Conservation (phyloP, 164 flowering plant genomes). For the Tinospora cordifolia region DNA sequence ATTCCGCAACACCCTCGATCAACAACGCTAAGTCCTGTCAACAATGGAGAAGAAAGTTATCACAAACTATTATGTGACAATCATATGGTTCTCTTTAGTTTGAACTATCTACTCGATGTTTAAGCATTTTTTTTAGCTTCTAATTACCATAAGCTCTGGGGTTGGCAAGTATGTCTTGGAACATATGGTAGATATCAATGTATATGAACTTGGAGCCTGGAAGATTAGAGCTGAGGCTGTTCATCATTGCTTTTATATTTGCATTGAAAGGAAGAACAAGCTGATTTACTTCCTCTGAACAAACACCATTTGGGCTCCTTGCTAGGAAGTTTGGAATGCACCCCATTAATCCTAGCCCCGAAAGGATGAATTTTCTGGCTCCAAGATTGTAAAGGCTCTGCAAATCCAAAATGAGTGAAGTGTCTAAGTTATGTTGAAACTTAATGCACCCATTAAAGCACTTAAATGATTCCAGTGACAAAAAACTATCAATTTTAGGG, state of each 20-base stretch:
- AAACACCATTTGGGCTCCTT: constrained; percentile 31
- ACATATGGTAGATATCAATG: constrained; percentile 44
- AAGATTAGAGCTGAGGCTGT: constrained; percentile 45
- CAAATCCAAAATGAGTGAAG: neutral
- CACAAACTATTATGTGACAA: neutral
- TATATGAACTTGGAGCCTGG: constrained; percentile 51
- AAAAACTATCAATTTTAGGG: no score
- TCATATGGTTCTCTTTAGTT: neutral
- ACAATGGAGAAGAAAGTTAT: neutral
- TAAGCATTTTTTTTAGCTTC: no score
- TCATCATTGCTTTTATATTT: constrained; percentile 48
- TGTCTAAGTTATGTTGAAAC: neutral
- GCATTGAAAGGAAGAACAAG: constrained; percentile 52
- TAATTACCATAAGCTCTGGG: constrained; percentile 51
- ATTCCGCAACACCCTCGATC: constrained; percentile 85
- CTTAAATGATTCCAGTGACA: no score
- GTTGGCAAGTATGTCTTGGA: constrained; percentile 43
- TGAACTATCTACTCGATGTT: neutral
- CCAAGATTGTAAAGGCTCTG: constrained; percentile 74
- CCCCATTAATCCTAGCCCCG: constrained; percentile 62
- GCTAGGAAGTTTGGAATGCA: constrained; percentile 77
- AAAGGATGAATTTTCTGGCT: constrained; percentile 50
- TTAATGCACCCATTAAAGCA: no score
- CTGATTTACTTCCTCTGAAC: constrained; percentile 52
- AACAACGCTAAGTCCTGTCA: constrained; percentile 55